These are phyloP conservation scores for Babesia ovata DNA, from an alignment of 169 alveolate species.

Conservation along the genomic window DNA sequence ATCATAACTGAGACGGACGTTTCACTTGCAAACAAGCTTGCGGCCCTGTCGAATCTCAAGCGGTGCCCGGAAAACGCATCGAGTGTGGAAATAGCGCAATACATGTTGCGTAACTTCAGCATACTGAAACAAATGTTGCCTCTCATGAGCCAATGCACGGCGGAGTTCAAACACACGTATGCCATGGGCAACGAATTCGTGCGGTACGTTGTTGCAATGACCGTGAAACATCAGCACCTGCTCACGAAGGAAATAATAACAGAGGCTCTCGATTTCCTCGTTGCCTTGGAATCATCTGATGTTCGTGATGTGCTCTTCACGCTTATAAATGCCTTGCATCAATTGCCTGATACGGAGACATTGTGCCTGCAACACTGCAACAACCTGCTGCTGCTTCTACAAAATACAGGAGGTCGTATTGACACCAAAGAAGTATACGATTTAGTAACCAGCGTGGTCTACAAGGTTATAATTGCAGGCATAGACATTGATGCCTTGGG, in stretches of 20 bases:
- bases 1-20: slow-evolving; percentile 12
- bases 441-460: not conserved
- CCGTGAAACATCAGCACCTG: not conserved
- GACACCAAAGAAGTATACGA: not conserved
- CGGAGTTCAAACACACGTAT: slow-evolving; percentile 31
- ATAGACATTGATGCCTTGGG: slow-evolving; percentile 10
- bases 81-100: not conserved
- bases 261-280: slow-evolving; percentile 14
- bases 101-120: slow-evolving; percentile 3
- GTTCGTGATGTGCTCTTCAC: not conserved
- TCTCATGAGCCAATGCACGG: not conserved
- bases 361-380: slow-evolving; percentile 24
- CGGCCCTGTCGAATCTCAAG: slow-evolving; percentile 20
- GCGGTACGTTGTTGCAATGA: slow-evolving; percentile 6
- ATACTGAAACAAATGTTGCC: slow-evolving; percentile 24
- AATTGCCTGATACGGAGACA: not conserved
- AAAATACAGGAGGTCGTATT: slow-evolving; percentile 4
- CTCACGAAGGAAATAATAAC: slow-evolving; percentile 18
- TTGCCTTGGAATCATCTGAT: slow-evolving; percentile 5
- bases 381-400: slow-evolving; percentile 9
- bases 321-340: not conserved
- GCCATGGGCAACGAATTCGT: slow-evolving; percentile 14
- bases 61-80: slow-evolving; percentile 17
- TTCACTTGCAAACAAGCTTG: slow-evolving; percentile 34
- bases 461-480: not conserved